Evolutionary conservation across 2,329 filamentous ascomycete genomes (phyloP).

Genomic region (Pseudogymnoascus sp.): DNA sequence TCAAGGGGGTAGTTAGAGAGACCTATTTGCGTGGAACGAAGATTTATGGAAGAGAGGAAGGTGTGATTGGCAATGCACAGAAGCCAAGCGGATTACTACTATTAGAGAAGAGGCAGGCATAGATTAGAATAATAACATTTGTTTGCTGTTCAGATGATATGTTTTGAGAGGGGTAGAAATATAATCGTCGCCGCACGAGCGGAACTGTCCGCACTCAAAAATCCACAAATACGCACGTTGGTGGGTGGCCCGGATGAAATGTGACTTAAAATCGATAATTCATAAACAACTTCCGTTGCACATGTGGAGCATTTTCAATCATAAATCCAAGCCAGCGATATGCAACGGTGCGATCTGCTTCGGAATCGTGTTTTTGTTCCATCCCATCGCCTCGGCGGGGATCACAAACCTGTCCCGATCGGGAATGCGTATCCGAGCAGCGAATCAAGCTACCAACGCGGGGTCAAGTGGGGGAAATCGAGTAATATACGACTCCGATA

Average conservation of each 20-base stretch:
- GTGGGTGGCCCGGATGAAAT: background rate
- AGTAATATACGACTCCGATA: conserved; percentile 8
- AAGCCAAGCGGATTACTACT: conserved; percentile 40
- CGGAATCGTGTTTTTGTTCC: background rate
- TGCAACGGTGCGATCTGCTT: background rate
- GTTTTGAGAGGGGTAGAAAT: background rate
- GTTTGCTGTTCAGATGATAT: background rate
- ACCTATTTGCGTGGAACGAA: conserved; percentile 27
- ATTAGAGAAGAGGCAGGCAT: conserved; percentile 34
- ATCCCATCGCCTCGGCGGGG: background rate
- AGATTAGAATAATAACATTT: background rate
- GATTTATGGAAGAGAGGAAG: conserved; percentile 23
- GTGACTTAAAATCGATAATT: background rate
- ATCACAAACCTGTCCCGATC: conserved; percentile 1
- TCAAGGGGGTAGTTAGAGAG: conserved; percentile 40
- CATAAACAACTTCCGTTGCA: background rate
- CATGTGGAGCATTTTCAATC: background rate
- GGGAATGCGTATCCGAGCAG: background rate
- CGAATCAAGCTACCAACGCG: conserved; percentile 1
- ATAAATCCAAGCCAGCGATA: background rate
- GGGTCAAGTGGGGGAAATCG: conserved; percentile 7
- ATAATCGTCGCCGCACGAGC: background rate
- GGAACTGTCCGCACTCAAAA: background rate
- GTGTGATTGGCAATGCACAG: conserved; percentile 41
- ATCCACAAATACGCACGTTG: background rate